Conservation (phyloP, 805 yeast genomes). For the Komagataella phaffii region DNA sequence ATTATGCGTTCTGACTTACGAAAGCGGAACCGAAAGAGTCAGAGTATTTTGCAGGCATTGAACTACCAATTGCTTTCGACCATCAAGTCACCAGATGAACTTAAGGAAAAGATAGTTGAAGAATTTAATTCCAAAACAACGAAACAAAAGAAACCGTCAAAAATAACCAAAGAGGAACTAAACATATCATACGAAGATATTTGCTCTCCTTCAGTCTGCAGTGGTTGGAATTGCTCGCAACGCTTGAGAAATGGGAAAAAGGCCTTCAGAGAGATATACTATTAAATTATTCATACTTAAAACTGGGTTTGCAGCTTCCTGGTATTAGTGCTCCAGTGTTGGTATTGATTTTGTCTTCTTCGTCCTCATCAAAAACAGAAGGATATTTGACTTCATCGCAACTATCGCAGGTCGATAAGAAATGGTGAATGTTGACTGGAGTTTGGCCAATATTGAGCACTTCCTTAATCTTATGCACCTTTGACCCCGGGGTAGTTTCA, state of each 20-base stretch:
- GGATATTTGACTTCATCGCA: neutral
- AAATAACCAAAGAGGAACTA: neutral
- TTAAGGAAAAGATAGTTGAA: neutral
- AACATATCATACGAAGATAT: neutral
- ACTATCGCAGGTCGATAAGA: slow-evolving; percentile 4
- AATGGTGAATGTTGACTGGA: slow-evolving; percentile 11
- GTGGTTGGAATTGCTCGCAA: neutral
- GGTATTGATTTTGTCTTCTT: neutral
- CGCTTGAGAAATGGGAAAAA: neutral
- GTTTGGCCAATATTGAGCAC: slow-evolving; percentile 10
- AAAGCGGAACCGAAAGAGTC: slow-evolving; percentile 8
- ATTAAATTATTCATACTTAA: neutral
- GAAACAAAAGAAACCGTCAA: neutral
- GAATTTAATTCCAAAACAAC: neutral
- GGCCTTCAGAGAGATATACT: neutral
- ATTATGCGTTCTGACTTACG: slow-evolving; percentile 26
- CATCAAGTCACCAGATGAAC: neutral
- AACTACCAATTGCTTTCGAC: slow-evolving; percentile 6
- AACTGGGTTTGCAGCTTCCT: neutral
- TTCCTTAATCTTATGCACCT: slow-evolving; percentile 7
- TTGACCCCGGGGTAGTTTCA: slow-evolving; percentile 2
- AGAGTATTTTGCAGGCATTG: slow-evolving; percentile 9
- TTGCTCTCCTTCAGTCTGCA: neutral
- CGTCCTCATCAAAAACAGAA: slow-evolving; percentile 2
- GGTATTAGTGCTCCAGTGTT: neutral